Percentiles rank a stretch among this genome's conserved stretches.
phyloP scores from a whole-genome alignment of 164 flowering plant genomes.

The Taxillus chinensis region DNA sequence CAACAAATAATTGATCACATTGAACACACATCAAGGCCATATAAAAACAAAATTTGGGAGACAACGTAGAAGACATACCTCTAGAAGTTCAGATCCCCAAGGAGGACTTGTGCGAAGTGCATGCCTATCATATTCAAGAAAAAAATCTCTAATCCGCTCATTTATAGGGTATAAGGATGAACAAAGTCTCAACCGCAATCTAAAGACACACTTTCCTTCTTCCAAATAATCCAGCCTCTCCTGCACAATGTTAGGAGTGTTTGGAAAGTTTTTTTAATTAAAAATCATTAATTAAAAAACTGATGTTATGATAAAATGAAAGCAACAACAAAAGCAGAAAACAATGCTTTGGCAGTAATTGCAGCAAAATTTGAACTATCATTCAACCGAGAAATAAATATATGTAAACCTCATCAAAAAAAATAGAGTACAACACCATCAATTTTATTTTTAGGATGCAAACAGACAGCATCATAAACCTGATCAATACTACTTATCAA shows the following conservation, averaged over 20 bases:
- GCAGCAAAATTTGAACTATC: no score
- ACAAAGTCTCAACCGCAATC: constrained; percentile 69
- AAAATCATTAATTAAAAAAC: no score
- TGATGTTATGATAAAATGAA: no score
- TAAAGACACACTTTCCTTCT: constrained; percentile 78
- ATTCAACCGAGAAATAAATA: no score
- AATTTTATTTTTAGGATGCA: no score
- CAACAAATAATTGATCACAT: no score
- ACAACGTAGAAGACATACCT: constrained; percentile 35
- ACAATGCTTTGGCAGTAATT: no score
- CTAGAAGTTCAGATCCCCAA: constrained; percentile 99
- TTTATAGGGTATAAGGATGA: constrained; percentile 83
- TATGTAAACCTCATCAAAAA: no score
- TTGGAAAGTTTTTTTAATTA: no score
- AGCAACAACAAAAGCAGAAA: no score
- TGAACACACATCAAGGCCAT: background rate
- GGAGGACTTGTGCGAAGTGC: constrained; percentile 95
- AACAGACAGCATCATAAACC: background rate
- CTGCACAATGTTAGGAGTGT: constrained; percentile 25
- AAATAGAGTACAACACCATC: no score
- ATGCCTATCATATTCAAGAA: constrained; percentile 94
- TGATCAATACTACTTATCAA: background rate
- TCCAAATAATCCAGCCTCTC: constrained; percentile 94
- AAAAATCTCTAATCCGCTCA: constrained; percentile 94
- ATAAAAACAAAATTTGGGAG: background rate